These are phyloP conservation scores for Helotiales sp. DNA, from an alignment of 2,329 filamentous ascomycete genomes.

Conservation along the genomic window DNA sequence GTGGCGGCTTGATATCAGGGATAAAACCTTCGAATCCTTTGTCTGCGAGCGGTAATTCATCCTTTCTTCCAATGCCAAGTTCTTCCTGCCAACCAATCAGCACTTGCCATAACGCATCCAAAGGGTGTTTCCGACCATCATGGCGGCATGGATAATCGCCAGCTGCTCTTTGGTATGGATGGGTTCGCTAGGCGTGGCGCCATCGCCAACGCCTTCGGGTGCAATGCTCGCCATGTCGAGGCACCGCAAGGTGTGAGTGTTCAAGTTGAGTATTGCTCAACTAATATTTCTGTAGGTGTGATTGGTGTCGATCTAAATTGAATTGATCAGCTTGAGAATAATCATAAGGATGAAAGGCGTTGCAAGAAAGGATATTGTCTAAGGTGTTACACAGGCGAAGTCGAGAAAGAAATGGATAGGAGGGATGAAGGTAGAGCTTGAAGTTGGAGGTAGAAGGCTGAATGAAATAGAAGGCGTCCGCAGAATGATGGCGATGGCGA, in stretches of 20 bases:
- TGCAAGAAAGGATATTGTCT: neutral
- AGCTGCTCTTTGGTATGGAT: neutral
- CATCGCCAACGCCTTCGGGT: neutral
- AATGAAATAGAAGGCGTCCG: neutral
- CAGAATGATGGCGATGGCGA: neutral
- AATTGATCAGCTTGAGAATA: neutral
- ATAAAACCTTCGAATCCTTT: neutral
- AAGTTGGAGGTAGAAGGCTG: neutral
- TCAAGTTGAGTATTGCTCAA: neutral
- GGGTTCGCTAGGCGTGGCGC: neutral
- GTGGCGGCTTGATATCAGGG: neutral
- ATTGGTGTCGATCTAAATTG: neutral
- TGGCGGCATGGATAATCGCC: conserved; percentile 22
- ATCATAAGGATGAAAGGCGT: neutral
- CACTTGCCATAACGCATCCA: neutral
- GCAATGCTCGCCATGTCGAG: neutral
- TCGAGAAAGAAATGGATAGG: neutral
- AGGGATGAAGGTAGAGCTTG: neutral
- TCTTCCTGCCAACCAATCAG: conserved; percentile 27
- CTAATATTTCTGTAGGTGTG: neutral
- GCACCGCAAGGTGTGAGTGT: neutral
- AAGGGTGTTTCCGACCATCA: conserved; percentile 26
- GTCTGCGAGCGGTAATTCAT: conserved; percentile 30
- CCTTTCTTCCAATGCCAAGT: conserved; percentile 29
- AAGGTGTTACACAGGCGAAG: neutral